Conservation (phyloP, 2,329 filamentous ascomycete species). For the Talaromyces atroroseus region DNA sequence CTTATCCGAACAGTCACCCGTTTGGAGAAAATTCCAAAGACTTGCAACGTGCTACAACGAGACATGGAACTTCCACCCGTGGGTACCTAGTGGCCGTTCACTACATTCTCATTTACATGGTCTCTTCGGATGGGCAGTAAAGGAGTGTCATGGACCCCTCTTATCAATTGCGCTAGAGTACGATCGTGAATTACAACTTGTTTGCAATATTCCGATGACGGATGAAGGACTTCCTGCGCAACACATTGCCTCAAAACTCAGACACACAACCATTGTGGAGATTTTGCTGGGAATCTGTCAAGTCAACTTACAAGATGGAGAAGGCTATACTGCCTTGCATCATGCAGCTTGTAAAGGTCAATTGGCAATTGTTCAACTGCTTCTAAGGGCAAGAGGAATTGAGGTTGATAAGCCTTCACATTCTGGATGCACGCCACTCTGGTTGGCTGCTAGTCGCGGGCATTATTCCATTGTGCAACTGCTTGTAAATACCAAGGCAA, state of each 20-base stretch:
- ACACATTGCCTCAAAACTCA: conserved; percentile 18
- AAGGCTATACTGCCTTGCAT: conserved; percentile 10
- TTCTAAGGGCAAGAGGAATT: neutral
- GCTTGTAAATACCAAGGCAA: neutral
- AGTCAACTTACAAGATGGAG: conserved; percentile 2
- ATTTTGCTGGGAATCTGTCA: conserved; percentile 3
- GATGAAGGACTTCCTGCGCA: conserved; percentile 18
- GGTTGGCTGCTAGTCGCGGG: conserved; percentile 5
- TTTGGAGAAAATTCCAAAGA: conserved; percentile 16
- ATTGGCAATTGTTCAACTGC: neutral
- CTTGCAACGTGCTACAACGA: conserved; percentile 18
- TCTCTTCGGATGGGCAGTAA: conserved; percentile 21
- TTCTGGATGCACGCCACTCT: conserved; percentile 8
- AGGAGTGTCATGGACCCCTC: conserved; percentile 17
- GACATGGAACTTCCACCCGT: conserved; percentile 22
- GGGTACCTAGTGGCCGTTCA: conserved; percentile 17
- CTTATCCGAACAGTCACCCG: conserved; percentile 6
- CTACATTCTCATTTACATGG: conserved; percentile 15
- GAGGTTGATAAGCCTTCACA: conserved; percentile 1
- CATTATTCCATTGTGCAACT: conserved; percentile 1
- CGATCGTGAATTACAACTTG: neutral
- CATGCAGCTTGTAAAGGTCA: conserved; percentile 8
- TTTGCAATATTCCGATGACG: conserved; percentile 18
- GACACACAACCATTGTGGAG: neutral
- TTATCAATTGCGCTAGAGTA: conserved; percentile 9